These are phyloP conservation scores for Globomyces pollinis-pini DNA, from an alignment of 192 early-diverging fungal species.

Conservation along the genomic window DNA sequence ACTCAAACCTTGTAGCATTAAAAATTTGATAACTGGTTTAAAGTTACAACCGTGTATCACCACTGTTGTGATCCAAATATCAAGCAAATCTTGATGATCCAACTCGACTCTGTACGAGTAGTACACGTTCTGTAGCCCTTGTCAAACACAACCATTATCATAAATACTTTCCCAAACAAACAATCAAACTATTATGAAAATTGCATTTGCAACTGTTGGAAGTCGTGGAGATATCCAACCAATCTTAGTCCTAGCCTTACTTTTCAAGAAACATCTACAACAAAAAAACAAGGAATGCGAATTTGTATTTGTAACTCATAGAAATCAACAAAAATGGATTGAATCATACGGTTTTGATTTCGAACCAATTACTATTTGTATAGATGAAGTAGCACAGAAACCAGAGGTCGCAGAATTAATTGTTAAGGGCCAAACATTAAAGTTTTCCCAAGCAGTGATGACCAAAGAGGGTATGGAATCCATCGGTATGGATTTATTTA, in stretches of 20 bases:
- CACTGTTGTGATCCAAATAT: too few relatives aligned
- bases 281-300: not conserved
- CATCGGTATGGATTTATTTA: not conserved
- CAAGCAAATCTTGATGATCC: too few relatives aligned
- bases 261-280: not conserved
- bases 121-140: too few relatives aligned
- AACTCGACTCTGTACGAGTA: too few relatives aligned
- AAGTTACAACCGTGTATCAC: too few relatives aligned
- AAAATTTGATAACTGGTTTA: too few relatives aligned
- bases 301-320: not conserved
- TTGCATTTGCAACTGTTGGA: not conserved
- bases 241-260: not conserved
- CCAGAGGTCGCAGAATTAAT: not conserved
- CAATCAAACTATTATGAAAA: too few relatives aligned
- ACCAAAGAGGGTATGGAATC: not conserved
- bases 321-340: not conserved
- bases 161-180: too few relatives aligned
- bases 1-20: too few relatives aligned
- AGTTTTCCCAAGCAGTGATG: not conserved
- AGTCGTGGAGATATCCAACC: not conserved
- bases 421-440: not conserved
- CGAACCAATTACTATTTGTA: not conserved
- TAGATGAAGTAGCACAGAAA: not conserved
- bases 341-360: not conserved
- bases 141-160: too few relatives aligned